phyloP scores from a whole-genome alignment of 306 rosid genomes.

The Mimosa pudica region DNA sequence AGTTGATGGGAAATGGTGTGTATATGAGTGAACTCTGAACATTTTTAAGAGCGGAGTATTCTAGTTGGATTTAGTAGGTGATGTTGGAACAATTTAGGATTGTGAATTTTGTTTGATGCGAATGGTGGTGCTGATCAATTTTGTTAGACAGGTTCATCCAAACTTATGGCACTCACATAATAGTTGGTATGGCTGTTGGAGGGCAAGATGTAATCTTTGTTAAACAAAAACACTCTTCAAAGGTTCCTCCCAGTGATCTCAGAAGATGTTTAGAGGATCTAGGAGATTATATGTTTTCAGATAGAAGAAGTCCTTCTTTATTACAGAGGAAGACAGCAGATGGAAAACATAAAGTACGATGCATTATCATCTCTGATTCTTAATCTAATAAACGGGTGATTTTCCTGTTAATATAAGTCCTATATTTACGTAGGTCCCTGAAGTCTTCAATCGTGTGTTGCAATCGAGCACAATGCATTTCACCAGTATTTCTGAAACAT shows the following conservation, averaged over 20 bases:
- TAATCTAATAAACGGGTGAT: not conserved
- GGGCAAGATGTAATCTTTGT: conserved; percentile 93
- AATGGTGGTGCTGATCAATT: conserved; percentile 53
- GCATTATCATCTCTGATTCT: conserved; percentile 23
- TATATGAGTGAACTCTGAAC: conserved; percentile 1
- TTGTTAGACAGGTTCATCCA: conserved; percentile 87
- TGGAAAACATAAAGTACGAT: conserved; percentile 66
- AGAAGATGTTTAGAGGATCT: conserved; percentile 89
- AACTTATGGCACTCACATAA: conserved; percentile 85
- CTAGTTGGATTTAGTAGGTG: conserved; percentile 13
- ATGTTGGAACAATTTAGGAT: conserved; percentile 23
- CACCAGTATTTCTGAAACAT: conserved; percentile 79
- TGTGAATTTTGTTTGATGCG: conserved; percentile 36
- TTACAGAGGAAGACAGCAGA: conserved; percentile 68
- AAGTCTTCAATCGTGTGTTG: conserved; percentile 80
- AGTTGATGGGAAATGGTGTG: conserved; percentile 6
- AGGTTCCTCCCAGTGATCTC: conserved; percentile 78
- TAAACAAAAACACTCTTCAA: conserved; percentile 79
- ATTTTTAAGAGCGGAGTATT: conserved; percentile 16
- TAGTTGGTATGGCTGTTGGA: conserved; percentile 92
- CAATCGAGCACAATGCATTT: conserved; percentile 83
- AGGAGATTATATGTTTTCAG: conserved; percentile 89
- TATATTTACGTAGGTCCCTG: conserved; percentile 70
- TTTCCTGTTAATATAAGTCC: conserved; percentile 28
- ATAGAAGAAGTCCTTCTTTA: conserved; percentile 76